phyloP scores from a whole-genome alignment of 129 eudicot species.

The Pseudognaphalium luteoalbum region DNA sequence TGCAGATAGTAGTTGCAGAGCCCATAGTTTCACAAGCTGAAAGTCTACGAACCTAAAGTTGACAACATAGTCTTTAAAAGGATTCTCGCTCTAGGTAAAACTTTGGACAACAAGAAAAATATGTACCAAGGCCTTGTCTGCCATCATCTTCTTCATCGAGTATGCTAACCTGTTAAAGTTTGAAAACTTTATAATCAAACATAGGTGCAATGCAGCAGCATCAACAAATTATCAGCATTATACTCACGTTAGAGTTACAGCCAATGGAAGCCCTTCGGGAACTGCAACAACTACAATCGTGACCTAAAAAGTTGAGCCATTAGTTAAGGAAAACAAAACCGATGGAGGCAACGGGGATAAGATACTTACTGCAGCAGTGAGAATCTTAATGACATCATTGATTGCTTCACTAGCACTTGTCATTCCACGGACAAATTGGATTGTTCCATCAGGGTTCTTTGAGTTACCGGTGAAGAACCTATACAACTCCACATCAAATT shows the following conservation, averaged over 20 bases:
- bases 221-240: not conserved
- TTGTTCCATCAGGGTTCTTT: slow-evolving; percentile 60
- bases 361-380: slow-evolving; percentile 76
- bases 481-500: slow-evolving; percentile 6
- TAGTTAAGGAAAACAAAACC: slow-evolving; percentile 19
- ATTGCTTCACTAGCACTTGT: slow-evolving; percentile 55
- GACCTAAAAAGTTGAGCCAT: slow-evolving; percentile 50
- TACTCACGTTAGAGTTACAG: slow-evolving; percentile 91
- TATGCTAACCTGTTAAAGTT: slow-evolving; percentile 71
- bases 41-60: slow-evolving; percentile 82
- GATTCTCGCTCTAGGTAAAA: not conserved
- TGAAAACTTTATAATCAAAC: not conserved
- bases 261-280: slow-evolving; percentile 98
- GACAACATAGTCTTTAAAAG: slow-evolving; percentile 9
- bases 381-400: slow-evolving; percentile 62
- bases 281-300: slow-evolving; percentile 97
- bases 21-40: slow-evolving; percentile 99
- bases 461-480: slow-evolving; percentile 85
- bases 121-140: slow-evolving; percentile 87
- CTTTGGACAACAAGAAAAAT: not conserved
- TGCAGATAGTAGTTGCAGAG: slow-evolving; percentile 94
- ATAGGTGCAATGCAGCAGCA: not conserved
- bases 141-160: slow-evolving; percentile 99
- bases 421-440: slow-evolving; percentile 64
- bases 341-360: not conserved